Percentiles rank a stretch among this genome's conserved stretches.
Evolutionary conservation across 495 filamentous ascomycete species (phyloP).

Genomic region (Penicillium macrosclerotiorum): DNA sequence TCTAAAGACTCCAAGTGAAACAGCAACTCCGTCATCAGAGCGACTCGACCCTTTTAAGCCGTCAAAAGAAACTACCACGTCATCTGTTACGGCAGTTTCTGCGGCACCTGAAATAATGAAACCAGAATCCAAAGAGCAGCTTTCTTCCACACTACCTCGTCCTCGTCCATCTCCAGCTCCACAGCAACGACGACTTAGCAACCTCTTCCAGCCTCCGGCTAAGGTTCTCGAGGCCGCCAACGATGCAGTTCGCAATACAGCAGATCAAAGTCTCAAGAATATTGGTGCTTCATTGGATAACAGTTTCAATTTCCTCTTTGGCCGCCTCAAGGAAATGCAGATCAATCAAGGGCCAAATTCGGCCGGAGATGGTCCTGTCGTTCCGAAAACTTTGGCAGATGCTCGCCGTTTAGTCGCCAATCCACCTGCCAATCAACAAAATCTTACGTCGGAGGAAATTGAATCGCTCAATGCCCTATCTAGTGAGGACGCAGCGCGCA

Average conservation of each 20-base stretch:
- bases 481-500: constrained; percentile 32
- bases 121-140: constrained; percentile 32
- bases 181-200: constrained; percentile 68
- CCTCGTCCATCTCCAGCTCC: constrained; percentile 38
- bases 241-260: constrained; percentile 78
- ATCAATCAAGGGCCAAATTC: constrained; percentile 42
- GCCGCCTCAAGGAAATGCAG: constrained; percentile 72
- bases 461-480: constrained; percentile 42
- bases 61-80: constrained; percentile 23
- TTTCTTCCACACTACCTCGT: constrained; percentile 41
- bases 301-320: constrained; percentile 91
- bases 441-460: constrained; percentile 44
- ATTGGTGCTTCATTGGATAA: constrained; percentile 84
- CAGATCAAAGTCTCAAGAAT: constrained; percentile 86
- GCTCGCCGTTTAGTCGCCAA: constrained; percentile 76
- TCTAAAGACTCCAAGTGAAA: constrained; percentile 49
- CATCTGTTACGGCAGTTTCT: constrained; percentile 36
- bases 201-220: constrained; percentile 78
- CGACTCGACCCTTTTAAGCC: constrained; percentile 31
- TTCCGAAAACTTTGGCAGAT: constrained; percentile 90
- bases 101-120: constrained; percentile 35
- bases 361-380: constrained; percentile 39
- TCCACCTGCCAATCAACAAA: constrained; percentile 60
- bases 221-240: constrained; percentile 77
- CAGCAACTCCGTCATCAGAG: constrained; percentile 51